phyloP scores from a whole-genome alignment of 2,329 filamentous ascomycete genomes.

The Aspergillus persii region DNA sequence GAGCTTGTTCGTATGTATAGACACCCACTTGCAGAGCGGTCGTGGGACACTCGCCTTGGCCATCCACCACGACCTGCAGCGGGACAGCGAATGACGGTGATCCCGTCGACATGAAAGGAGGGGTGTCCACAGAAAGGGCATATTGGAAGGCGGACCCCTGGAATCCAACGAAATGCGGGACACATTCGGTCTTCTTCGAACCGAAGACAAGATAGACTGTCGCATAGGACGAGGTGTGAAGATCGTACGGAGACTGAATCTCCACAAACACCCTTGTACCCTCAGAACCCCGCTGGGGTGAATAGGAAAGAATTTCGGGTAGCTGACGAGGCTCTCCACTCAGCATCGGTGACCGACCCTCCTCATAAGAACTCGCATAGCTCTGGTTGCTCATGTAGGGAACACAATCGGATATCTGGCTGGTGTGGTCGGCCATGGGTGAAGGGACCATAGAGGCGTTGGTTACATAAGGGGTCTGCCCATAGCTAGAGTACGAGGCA shows the following conservation, averaged over 20 bases:
- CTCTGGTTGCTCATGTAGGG: slow-evolving; percentile 39
- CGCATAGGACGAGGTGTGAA: slow-evolving; percentile 57
- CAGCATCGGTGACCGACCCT: slow-evolving; percentile 66
- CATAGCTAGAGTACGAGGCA: slow-evolving; percentile 41
- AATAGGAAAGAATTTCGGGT: slow-evolving; percentile 66
- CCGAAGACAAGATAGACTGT: slow-evolving; percentile 72
- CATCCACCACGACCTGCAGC: slow-evolving; percentile 60
- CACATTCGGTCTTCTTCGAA: slow-evolving; percentile 67
- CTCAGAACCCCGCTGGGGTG: slow-evolving; percentile 65
- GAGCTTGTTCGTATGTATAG: slow-evolving; percentile 59
- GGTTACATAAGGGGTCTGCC: slow-evolving; percentile 39
- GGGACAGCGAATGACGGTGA: slow-evolving; percentile 57
- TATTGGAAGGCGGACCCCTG: slow-evolving; percentile 65
- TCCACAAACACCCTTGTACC: slow-evolving; percentile 72
- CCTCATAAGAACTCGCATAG: slow-evolving; percentile 55
- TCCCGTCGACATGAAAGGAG: slow-evolving; percentile 59
- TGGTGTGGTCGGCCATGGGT: slow-evolving; percentile 40
- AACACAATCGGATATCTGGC: slow-evolving; percentile 41
- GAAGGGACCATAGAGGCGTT: slow-evolving; percentile 37
- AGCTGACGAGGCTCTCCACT: slow-evolving; percentile 58
- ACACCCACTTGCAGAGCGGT: slow-evolving; percentile 57
- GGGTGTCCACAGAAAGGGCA: slow-evolving; percentile 69
- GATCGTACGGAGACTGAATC: slow-evolving; percentile 71
- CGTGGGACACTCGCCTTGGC: slow-evolving; percentile 52
- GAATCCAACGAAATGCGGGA: slow-evolving; percentile 60